Evolutionary conservation across 1,139 yeast species (phyloP), one percentile per base, ranked within the genome.

Genomic region (Zygosaccharomyces sapae): DNA sequence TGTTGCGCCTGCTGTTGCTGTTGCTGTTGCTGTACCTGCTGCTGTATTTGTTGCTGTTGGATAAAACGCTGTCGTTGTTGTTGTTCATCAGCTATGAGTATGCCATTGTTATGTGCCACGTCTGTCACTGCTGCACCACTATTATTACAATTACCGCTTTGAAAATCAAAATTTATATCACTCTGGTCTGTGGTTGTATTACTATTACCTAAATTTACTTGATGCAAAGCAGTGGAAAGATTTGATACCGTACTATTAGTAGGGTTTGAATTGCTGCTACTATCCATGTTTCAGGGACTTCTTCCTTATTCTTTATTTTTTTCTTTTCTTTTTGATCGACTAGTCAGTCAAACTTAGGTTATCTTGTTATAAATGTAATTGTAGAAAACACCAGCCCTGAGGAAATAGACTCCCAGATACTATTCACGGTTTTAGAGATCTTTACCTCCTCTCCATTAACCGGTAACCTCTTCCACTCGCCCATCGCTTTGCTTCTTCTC

Each of bases 171-270:
- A 44, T 52, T 52, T 44, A 56, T 51, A 46, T 57, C 57, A 34
- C 61, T 54, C 38, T 57, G 63, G 38, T 59, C 62, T 7, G 56
- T 54, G 9, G 61, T 55, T 19, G 57, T 53, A 49, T 54, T 58
- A 38, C 59, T 57, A 43, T 54, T 56, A 12, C 60, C 55, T 34
- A 62, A 41, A 45, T 58, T 57, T 27, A 63, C 65, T 42, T 61
- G 65, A 37, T 63, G 64, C 16, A 63, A 53, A 5, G 67, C 67
- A 45, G 59, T 62, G 7, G 67, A 63, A 19, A 63, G 48, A 42
- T 62, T 57, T 1, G 67, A 63, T 5, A 63, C 54, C n/a, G 53
- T 43, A 33, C 43, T 46, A 43, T 39, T 47, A 37, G 36, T 41
- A 25, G 41, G 42, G 45, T 41, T 47, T 22, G 30, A 38, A 27